A percentile compares a stretch with the other conserved stretches of the same genome.
These are phyloP conservation scores for Kregervanrija pseudodelftensis DNA, from an alignment of 805 yeast genomes.

Conservation along the genomic window DNA sequence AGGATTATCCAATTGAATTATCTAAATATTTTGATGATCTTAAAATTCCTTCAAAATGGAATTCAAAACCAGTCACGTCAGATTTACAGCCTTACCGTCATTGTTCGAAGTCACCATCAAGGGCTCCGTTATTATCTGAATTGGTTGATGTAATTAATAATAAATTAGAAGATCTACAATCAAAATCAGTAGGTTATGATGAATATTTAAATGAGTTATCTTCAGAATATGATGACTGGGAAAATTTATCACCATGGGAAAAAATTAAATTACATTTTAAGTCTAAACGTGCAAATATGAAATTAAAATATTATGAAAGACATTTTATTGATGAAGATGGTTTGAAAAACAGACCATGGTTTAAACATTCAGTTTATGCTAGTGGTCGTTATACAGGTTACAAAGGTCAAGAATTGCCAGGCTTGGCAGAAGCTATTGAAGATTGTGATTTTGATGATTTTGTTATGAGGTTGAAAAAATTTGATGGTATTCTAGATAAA, in stretches of 20 bases:
- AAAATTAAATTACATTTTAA: slow-evolving; percentile 22
- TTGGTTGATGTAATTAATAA: slow-evolving; percentile 24
- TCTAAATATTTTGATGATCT: slow-evolving; percentile 38
- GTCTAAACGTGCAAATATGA: slow-evolving; percentile 29
- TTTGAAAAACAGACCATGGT: slow-evolving; percentile 46
- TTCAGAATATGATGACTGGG: slow-evolving; percentile 15
- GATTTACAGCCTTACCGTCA: neutral
- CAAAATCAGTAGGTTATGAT: slow-evolving; percentile 24
- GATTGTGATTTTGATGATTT: slow-evolving; percentile 33
- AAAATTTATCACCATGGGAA: slow-evolving; percentile 19
- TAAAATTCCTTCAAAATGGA: slow-evolving; percentile 22
- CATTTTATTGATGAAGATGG: slow-evolving; percentile 41
- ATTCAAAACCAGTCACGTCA: neutral
- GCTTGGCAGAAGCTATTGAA: slow-evolving; percentile 46
- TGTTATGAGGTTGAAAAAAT: slow-evolving; percentile 16
- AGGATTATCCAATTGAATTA: slow-evolving; percentile 47
- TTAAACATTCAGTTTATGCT: slow-evolving; percentile 51
- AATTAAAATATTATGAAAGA: slow-evolving; percentile 38
- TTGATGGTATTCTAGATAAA: slow-evolving; percentile 7
- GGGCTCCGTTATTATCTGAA: slow-evolving; percentile 7
- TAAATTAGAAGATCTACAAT: slow-evolving; percentile 20
- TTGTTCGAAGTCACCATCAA: neutral
- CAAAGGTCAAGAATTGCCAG: slow-evolving; percentile 52
- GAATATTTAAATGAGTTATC: slow-evolving; percentile 15
- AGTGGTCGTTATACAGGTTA: slow-evolving; percentile 57